Evolutionary conservation across 805 yeast genomes (phyloP).

Genomic region (Candida suzukii): DNA sequence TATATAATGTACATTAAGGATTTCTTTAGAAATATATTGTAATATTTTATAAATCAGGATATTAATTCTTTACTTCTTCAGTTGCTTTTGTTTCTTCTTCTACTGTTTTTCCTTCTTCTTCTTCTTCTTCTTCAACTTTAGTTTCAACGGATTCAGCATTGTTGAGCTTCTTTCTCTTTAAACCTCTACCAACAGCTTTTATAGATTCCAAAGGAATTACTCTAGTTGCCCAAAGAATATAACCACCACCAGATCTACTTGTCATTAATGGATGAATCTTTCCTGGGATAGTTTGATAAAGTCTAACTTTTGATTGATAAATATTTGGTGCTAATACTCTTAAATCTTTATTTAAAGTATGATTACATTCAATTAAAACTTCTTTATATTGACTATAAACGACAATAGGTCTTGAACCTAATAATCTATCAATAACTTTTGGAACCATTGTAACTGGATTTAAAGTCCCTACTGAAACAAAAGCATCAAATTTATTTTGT

Average conservation of each 20-base stretch:
- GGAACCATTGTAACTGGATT: slow-evolving; percentile 62
- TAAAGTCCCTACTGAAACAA: slow-evolving; percentile 67
- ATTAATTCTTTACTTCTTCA: background rate
- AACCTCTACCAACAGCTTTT: slow-evolving; percentile 64
- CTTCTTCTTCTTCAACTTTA: slow-evolving; percentile 5
- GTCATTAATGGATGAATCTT: slow-evolving; percentile 95
- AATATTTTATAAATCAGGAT: no score
- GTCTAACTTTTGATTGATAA: slow-evolving; percentile 73
- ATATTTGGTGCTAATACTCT: slow-evolving; percentile 78
- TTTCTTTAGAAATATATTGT: no score
- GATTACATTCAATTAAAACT: slow-evolving; percentile 64
- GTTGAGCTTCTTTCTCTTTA: slow-evolving; percentile 31
- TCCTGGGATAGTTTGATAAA: slow-evolving; percentile 90
- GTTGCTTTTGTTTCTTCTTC: background rate
- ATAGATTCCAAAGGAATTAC: slow-evolving; percentile 66
- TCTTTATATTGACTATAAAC: slow-evolving; percentile 81
- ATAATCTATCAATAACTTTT: slow-evolving; percentile 51
- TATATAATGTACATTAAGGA: no score
- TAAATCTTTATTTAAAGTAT: slow-evolving; percentile 56
- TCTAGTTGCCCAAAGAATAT: slow-evolving; percentile 65
- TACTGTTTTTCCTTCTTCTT: background rate
- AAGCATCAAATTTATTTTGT: slow-evolving; percentile 60
- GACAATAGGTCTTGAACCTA: slow-evolving; percentile 85
- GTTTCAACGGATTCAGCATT: slow-evolving; percentile 5
- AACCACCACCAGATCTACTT: slow-evolving; percentile 89